Evolutionary conservation across 768 basidiomycete genomes (phyloP), one percentile per base, ranked within the genome.

Genomic region (Mycena maculata): DNA sequence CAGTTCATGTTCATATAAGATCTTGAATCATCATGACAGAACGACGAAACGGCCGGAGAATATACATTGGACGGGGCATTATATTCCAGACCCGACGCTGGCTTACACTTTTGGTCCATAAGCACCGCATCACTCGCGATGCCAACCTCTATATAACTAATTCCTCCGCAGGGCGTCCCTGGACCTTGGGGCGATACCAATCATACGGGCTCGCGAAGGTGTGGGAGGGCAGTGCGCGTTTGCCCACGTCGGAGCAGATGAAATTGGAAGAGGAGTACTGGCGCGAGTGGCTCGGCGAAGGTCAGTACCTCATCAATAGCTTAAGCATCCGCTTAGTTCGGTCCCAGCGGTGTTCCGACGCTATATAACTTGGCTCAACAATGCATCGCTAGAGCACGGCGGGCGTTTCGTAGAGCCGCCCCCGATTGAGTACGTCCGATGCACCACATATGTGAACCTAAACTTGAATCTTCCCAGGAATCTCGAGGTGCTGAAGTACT

Each of bases 11-110:
- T 31, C n/a, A 13, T 36, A 31, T 12, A n/a, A 23, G 20, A 36
- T 13, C 12, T 3, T 25, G 5, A 22, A 36, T 4, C 16, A 42
- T 27, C 48, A 36, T 36, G 33, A 13, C 33, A 67, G 63, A 18
- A 57, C 59, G 16, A 48, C 44, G 3, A 12, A 30, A 39, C 53
- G 59, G 20, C 65, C 58, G 42, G 44, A 63, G 38, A 68, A 73
- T 50, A 20, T 18, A 58, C 71, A 23, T 33, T 71, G 70, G 70
- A 71, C 70, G 41, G 70, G 70, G 2, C 70, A 74, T 59, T 79
- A 76, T 62, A 76, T 79, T 22, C 74, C 72, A 1, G 78, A 80
- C 55, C 78, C 78, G 0, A 76, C 78, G 4, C 67, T 80, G 1
- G 73, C 75, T 3, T 77, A 76, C 55, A 63, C 60, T 4, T 44